Percentiles rank a stretch among this genome's conserved stretches.
These are phyloP conservation scores for Pythium coloratum DNA, from an alignment of 352 stramenopile genomes.

Conservation along the genomic window DNA sequence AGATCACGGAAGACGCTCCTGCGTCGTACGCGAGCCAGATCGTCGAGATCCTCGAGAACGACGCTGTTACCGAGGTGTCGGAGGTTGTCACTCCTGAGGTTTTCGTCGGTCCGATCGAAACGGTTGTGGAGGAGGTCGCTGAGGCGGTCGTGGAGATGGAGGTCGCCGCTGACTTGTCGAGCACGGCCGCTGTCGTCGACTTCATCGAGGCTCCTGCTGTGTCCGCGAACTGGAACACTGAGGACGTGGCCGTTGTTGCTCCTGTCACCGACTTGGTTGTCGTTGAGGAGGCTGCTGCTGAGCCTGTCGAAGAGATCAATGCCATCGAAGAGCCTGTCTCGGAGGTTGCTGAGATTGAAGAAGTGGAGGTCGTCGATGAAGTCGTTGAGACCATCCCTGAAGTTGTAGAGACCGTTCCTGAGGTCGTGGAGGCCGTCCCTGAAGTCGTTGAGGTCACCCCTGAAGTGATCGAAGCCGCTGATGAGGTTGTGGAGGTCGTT, in stretches of 20 bases:
- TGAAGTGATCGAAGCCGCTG: not conserved
- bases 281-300: no score
- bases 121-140: not conserved
- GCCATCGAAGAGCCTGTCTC: not conserved
- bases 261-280: not conserved
- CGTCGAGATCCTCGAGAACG: not conserved
- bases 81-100: not conserved
- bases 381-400: not conserved
- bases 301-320: not conserved
- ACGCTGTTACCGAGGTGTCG: not conserved
- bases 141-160: not conserved
- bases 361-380: not conserved
- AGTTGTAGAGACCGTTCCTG: not conserved
- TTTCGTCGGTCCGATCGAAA: not conserved
- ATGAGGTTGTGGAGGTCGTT: not conserved
- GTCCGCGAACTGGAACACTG: not conserved
- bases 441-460: not conserved
- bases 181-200: not conserved
- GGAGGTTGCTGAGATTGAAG: not conserved
- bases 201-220: not conserved
- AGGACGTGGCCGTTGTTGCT: not conserved
- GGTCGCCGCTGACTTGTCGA: not conserved
- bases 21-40: conserved; percentile 1
- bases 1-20: not conserved
- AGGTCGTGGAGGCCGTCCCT: not conserved